Base-by-base conservation (phyloP, 805 yeast genomes). In the Yamadazyma philogaea region DNA sequence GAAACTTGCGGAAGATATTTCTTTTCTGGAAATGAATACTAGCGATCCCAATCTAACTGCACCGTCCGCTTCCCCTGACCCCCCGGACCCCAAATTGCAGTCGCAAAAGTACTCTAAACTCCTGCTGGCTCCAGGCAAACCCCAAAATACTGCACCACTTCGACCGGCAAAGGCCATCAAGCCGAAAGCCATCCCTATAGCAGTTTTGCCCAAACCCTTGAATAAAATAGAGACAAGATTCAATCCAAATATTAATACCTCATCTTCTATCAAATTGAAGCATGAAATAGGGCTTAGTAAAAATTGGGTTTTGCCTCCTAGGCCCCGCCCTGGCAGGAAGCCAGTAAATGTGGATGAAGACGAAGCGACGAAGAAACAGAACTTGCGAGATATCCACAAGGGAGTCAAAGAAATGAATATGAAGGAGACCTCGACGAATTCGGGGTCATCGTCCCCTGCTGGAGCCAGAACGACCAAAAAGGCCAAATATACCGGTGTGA, bases 241-340 rank as follows among this genome's bases (percentile, higher is more conserved):
- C 28, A 53, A 59, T 14, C 54, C 60, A 6, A 55, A 53, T 39
- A 44, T 52, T n/a, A 52, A 52, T 20, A 30, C 53, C 6, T 19
- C 34, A 2, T 27, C 42, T 22, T 28, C 42, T 11, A 26, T 47
- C 51, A 21, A 39, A 45, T 14, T 43, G 45, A 24, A 52, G 51
- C 19, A 31, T 45, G 62, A 62, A 39, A 62, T 67, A 38, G 68
- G 69, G 47, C 65, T 71, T 6, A 61, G 64, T 42, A 64, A 63
- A 33, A 54, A 61, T 44, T 70, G 74, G 82, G 81, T 55, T 3
- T 59, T 78, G 33, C 83, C 83, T 5, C 82, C 83, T 6, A 61
- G 83, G 43, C 83, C 82, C 4, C 76, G 78, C 51, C 83, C 83
- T 0, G 74, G 74, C 10, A 50, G 75, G 24, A 69, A 66, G 42